Base-by-base conservation (phyloP, 805 yeast species). In the Teunomyces funiuensis region DNA sequence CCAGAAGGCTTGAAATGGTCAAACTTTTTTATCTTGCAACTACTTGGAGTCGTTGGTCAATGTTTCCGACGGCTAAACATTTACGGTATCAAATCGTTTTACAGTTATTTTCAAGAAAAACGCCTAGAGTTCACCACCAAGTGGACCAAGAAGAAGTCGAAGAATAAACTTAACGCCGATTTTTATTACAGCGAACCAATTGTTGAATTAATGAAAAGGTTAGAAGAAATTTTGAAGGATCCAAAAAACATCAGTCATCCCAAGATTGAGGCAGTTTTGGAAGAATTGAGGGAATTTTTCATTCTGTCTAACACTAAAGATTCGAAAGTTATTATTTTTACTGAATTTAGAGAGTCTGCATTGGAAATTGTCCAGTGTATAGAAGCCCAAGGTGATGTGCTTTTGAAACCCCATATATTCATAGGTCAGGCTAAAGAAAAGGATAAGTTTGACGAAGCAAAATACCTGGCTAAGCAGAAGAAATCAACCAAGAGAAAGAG, bases 331-430 rank as follows among this genome's bases (percentile, higher is more conserved):
- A 95, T 93, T 31, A 74, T 93, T 0, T 93, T 93, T 60, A 85
- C 96, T 0, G 96, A 90, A 57, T 77, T 80, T 45, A 76, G 99
- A 58, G 95, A 88, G 48, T 84, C 96, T 4, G 99, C 98, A 0
- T 65, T 87, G 29, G 97, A 90, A 47, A 84, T 93, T 33, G 88
- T 87, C 1, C 81, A 80, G 48, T 75, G 74, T 40, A 63, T 82
- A 36, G 91, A 84, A 48, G 61, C 41, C 3, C 34, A 46, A 13
- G 44, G 41, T 5, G 36, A 30, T 6, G 28, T 41, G 15, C 16
- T 14, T 9, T 63, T 78, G 16, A 75, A 76, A 37, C 87, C 98
- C 0, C 96, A 88, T 58, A 79, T 91, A 17, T 93, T 93, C 57
- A 88, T 93, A 47, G 99, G 99, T 0, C 99, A 93, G 58, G 76